Percentiles rank a stretch among this genome's conserved stretches.
Conservation (phyloP, 805 yeast species). For the Ogataea saltuana region DNA sequence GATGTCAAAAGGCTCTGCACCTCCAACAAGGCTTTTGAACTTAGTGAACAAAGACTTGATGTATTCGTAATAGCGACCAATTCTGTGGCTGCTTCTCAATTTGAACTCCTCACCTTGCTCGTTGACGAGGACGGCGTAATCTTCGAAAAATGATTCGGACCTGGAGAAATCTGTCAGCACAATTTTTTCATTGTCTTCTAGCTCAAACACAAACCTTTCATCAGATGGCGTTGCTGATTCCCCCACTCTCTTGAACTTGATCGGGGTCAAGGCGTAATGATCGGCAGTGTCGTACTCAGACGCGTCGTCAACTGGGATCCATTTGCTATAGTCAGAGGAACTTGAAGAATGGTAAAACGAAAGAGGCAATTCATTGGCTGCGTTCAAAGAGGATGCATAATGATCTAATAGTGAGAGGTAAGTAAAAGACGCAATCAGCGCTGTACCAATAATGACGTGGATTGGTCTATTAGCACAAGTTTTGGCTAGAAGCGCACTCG, state of each 20-base stretch:
- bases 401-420: slow-evolving; percentile 75
- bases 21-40: slow-evolving; percentile 49
- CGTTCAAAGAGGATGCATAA: slow-evolving; percentile 40
- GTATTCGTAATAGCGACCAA: slow-evolving; percentile 58
- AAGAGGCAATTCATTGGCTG: slow-evolving; percentile 14
- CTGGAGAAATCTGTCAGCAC: slow-evolving; percentile 34
- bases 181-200: slow-evolving; percentile 44
- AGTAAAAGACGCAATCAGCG: slow-evolving; percentile 75
- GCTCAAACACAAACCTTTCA: slow-evolving; percentile 40
- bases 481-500: slow-evolving; percentile 36
- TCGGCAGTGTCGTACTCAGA: slow-evolving; percentile 42
- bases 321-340: slow-evolving; percentile 38
- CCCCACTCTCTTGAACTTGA: slow-evolving; percentile 53
- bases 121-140: slow-evolving; percentile 23
- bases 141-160: slow-evolving; percentile 25
- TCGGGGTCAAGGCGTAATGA: slow-evolving; percentile 53
- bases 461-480: slow-evolving; percentile 81
- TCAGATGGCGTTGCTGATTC: slow-evolving; percentile 43
- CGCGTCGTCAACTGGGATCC: slow-evolving; percentile 51
- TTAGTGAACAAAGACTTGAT: slow-evolving; percentile 41
- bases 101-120: slow-evolving; percentile 59
- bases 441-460: slow-evolving; percentile 72
- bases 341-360: slow-evolving; percentile 41
- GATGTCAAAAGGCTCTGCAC: slow-evolving; percentile 86
- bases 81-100: slow-evolving; percentile 54